Conservation (phyloP, 2,329 filamentous ascomycete genomes). For the Chrysoporthe austroafricana region DNA sequence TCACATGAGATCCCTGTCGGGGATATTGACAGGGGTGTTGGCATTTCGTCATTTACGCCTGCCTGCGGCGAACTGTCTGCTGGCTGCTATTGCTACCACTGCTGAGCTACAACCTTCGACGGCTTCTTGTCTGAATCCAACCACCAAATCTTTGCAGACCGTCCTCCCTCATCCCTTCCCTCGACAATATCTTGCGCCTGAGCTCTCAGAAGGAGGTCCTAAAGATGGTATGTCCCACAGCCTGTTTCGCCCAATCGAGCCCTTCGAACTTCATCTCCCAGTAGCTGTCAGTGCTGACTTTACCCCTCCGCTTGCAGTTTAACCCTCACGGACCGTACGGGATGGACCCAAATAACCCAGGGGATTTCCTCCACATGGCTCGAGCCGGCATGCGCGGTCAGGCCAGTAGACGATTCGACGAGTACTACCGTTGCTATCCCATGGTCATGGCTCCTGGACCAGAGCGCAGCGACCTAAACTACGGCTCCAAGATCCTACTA, state of each 20-base stretch:
- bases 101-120: neutral
- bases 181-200: neutral
- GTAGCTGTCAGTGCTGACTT: slow-evolving; percentile 6
- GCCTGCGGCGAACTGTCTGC: slow-evolving; percentile 5
- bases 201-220: neutral
- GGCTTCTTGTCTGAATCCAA: neutral
- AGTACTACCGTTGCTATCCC: slow-evolving; percentile 98
- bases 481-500: slow-evolving; percentile 96
- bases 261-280: neutral
- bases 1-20: neutral
- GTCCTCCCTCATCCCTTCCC: neutral
- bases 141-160: neutral
- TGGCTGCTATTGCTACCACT: neutral
- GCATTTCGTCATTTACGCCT: slow-evolving; percentile 16
- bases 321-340: slow-evolving; percentile 43
- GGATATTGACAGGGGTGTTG: neutral
- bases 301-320: slow-evolving; percentile 34
- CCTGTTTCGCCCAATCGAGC: neutral
- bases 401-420: slow-evolving; percentile 82
- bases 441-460: slow-evolving; percentile 91
- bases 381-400: slow-evolving; percentile 50
- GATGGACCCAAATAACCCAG: slow-evolving; percentile 53
- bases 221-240: slow-evolving; percentile 32
- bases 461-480: slow-evolving; percentile 88
- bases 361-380: slow-evolving; percentile 54